phyloP scores from a whole-genome alignment of 768 basidiomycete species.

The Lyophyllum shimeji region DNA sequence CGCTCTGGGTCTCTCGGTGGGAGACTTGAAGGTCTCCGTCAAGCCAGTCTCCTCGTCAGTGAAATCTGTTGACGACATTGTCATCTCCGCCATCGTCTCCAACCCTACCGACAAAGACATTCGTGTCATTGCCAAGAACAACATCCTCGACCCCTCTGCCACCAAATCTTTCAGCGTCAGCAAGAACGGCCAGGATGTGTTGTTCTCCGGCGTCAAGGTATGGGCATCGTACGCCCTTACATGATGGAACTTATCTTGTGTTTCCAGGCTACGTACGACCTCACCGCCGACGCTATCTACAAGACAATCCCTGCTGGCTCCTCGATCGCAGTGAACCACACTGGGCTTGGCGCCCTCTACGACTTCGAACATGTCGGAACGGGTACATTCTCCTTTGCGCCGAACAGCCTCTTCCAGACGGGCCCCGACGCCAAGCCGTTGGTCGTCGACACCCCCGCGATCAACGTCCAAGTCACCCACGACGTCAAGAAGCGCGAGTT shows the following conservation, averaged over 20 bases:
- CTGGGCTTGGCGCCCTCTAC: conserved; percentile 6
- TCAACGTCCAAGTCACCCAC: conserved; percentile 2
- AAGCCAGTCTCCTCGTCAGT: conserved; percentile 2
- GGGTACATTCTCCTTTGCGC: conserved; percentile 6
- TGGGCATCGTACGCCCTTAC: background rate
- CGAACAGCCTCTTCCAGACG: conserved; percentile 5
- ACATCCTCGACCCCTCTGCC: conserved; percentile 5
- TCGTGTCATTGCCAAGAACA: conserved; percentile 10
- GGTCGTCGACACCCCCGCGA: background rate
- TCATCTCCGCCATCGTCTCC: conserved; percentile 3
- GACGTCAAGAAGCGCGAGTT: conserved; percentile 5
- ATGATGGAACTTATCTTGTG: background rate
- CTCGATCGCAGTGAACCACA: conserved; percentile 13
- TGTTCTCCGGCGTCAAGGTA: conserved; percentile 9
- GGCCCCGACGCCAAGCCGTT: background rate
- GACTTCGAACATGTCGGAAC: conserved; percentile 8
- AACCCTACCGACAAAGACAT: conserved; percentile 11
- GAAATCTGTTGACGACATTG: conserved; percentile 6
- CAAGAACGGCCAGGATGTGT: background rate
- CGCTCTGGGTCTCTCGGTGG: conserved; percentile 6
- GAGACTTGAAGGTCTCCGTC: conserved; percentile 6
- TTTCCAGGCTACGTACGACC: conserved; percentile 6
- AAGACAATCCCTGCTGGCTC: conserved; percentile 8
- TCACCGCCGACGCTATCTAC: conserved; percentile 5
- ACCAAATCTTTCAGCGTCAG: conserved; percentile 8